Conservation (phyloP, 2,329 filamentous ascomycete genomes). For the Pseudonectria buxi region DNA sequence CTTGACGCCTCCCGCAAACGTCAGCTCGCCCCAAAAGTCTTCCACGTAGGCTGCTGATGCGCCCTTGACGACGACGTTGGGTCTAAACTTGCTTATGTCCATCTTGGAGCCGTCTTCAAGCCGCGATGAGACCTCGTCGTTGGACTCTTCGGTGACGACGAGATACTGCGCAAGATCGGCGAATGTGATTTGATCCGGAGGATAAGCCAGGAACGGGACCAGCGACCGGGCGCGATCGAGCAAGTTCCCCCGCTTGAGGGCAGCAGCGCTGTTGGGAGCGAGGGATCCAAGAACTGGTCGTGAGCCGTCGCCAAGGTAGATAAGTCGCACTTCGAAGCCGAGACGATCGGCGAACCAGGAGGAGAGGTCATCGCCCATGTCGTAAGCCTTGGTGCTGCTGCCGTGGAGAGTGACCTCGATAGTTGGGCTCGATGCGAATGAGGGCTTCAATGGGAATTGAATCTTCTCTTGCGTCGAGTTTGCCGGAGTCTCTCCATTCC, state of each 20-base stretch:
- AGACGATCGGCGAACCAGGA: conserved; percentile 16
- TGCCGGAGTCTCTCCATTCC: conserved; percentile 2
- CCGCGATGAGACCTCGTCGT: conserved; percentile 12
- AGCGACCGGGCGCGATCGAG: conserved; percentile 1
- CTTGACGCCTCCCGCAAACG: conserved; percentile 8
- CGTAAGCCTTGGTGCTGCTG: conserved; percentile 13
- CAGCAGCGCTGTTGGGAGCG: conserved; percentile 16
- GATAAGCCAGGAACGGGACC: conserved; percentile 5
- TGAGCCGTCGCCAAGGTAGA: conserved; percentile 15
- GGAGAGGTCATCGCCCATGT: conserved; percentile 14
- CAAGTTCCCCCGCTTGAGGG: conserved; percentile 5
- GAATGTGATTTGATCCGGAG: conserved; percentile 10
- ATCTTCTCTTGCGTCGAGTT: not conserved
- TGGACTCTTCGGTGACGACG: conserved; percentile 19
- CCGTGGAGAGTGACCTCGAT: conserved; percentile 9
- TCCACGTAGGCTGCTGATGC: conserved; percentile 12
- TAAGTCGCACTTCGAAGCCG: conserved; percentile 9
- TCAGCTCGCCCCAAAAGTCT: conserved; percentile 17
- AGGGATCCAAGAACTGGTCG: conserved; percentile 16
- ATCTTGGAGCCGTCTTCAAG: conserved; percentile 7
- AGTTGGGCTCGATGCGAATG: conserved; percentile 1
- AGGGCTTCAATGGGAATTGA: conserved; percentile 8
- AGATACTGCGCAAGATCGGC: conserved; percentile 18
- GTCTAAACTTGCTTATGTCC: conserved; percentile 20
- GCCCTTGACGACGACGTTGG: conserved; percentile 16